Evolutionary conservation across 768 basidiomycete species (phyloP), one percentile per base, ranked within the genome.

Genomic region (Tricholomella constricta): DNA sequence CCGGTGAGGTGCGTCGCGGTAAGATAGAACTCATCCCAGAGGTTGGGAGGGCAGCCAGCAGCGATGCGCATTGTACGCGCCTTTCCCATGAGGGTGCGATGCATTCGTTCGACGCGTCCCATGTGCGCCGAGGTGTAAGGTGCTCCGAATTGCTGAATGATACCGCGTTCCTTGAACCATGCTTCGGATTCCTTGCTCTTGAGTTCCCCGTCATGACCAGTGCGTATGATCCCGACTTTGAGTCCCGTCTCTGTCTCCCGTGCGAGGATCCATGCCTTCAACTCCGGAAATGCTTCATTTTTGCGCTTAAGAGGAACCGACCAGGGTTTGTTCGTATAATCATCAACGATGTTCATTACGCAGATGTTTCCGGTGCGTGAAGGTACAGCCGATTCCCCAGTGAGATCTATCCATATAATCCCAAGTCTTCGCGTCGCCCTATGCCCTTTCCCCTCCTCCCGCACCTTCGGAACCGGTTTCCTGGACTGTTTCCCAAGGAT

Each of bases 401-500:
- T 60, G 6, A 74, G 41, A 43, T 76, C 72, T 40, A 72, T 60
- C 49, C 61, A 70, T 7, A 75, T 64, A 17, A 58, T 65, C 42
- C 65, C 70, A 38, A 72, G 48, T 29, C 44, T 52, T 38, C 62
- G 25, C 6, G 46, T 63, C 11, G 69, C 68, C 52, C 66, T 60
- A 43, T 29, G 29, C 29, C 29, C 29, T 5, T 67, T 29, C 29
- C 29, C 29, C 11, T 29, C 70, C 45, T 62, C 59, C 5, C 63
- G 27, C 14, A 52, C 51, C 52, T 68, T 68, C 0, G 72, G 72
- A n/a, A 76, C 66, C 6, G 66, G 58, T 5, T 55, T 58, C 15
- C 57, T 56, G 0, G 63, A 65, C 71, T 77, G 72, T 58, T 77
- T 76, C 6, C 74, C 72, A 32, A 67, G 63, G 25, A 75, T 62